These are phyloP conservation scores for Platanus orientalis DNA, from an alignment of 164 flowering plant species.

Conservation along the genomic window DNA sequence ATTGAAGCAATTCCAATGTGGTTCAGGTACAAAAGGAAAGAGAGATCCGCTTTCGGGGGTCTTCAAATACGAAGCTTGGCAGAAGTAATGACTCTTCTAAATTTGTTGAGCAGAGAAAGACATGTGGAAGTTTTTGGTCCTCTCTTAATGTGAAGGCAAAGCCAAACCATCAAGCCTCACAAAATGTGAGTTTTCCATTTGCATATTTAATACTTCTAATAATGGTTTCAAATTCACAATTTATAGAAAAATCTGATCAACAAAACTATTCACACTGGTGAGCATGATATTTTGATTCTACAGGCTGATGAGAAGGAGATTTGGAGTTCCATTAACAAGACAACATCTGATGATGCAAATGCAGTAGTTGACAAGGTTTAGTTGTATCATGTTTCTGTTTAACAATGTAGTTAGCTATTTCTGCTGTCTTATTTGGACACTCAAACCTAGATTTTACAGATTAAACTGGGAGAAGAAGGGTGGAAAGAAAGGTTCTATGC, in stretches of 20 bases:
- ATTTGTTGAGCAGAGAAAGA: neutral
- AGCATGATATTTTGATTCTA: neutral
- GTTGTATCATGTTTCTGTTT: neutral
- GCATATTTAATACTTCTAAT: neutral
- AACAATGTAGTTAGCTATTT: neutral
- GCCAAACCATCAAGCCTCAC: neutral
- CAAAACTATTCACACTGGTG: neutral
- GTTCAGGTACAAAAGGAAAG: constrained; percentile 17
- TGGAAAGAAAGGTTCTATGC: constrained; percentile 41
- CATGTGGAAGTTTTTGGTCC: constrained; percentile 9
- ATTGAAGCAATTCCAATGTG: neutral
- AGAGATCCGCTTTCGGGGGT: neutral
- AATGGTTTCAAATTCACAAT: neutral
- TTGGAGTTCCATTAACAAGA: constrained; percentile 2
- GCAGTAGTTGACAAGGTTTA: constrained; percentile 22
- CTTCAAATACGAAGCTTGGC: constrained; percentile 1
- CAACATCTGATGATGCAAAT: constrained; percentile 2
- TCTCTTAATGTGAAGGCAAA: neutral
- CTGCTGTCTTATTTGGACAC: neutral
- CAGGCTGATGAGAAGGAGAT: constrained; percentile 12
- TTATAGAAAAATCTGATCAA: neutral
- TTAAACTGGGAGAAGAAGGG: constrained; percentile 34
- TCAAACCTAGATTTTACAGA: constrained; percentile 21
- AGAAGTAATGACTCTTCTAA: neutral
- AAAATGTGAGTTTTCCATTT: constrained; percentile 12